These are phyloP conservation scores for Plasmodium gallinaceum DNA, from an alignment of 169 alveolate genomes.

Conservation along the genomic window DNA sequence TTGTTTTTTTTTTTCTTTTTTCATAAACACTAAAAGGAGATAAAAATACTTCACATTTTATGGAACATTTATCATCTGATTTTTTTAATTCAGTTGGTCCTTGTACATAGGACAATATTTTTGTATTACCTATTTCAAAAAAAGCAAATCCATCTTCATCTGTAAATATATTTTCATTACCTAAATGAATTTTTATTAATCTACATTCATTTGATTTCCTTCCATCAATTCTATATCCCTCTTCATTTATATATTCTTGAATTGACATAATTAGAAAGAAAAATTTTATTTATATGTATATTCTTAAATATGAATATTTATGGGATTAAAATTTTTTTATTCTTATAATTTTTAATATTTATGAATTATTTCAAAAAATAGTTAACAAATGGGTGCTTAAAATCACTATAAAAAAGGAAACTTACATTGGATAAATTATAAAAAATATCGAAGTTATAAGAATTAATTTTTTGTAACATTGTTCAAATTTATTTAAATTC, in stretches of 20 bases:
- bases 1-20: slow-evolving; percentile 63
- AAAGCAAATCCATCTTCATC: slow-evolving; percentile 74
- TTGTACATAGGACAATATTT: slow-evolving; percentile 63
- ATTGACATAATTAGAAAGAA: slow-evolving; percentile 28
- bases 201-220: slow-evolving; percentile 81
- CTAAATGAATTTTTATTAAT: slow-evolving; percentile 79
- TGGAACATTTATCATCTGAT: slow-evolving; percentile 67
- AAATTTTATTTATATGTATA: background rate
- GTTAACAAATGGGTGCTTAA: too few relatives aligned
- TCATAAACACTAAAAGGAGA: slow-evolving; percentile 75
- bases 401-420: too few relatives aligned
- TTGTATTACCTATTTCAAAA: slow-evolving; percentile 74
- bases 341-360: too few relatives aligned
- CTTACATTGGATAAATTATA: too few relatives aligned
- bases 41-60: slow-evolving; percentile 73
- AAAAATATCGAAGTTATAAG: too few relatives aligned
- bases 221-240: slow-evolving; percentile 86
- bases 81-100: slow-evolving; percentile 75
- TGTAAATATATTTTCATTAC: slow-evolving; percentile 75
- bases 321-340: too few relatives aligned
- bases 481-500: too few relatives aligned
- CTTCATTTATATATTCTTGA: slow-evolving; percentile 83
- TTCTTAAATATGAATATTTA: too few relatives aligned
- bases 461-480: too few relatives aligned
- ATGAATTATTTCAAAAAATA: too few relatives aligned